Evolutionary conservation across 2,329 filamentous ascomycete species (phyloP), one percentile per base, ranked within the genome.

Genomic region (Metarhizium guizhouense): DNA sequence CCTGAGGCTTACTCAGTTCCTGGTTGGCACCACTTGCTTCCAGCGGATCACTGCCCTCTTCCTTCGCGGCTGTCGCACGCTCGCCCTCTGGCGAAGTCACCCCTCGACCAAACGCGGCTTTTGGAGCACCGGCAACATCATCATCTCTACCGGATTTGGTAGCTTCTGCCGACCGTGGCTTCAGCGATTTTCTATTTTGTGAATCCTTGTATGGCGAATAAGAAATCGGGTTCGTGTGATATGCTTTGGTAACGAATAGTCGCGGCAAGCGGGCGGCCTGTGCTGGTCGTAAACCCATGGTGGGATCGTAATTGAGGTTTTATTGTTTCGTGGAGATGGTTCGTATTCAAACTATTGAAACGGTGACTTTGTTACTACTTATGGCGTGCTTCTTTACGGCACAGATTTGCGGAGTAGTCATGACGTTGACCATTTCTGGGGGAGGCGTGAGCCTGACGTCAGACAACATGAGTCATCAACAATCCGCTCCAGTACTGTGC

Each of bases 71-170:
- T 34, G 69, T 62, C 6, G 70, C 60, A 61, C 74, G 79, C 70
- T 83, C 81, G 25, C 70, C 65, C 65, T 90, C 85, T 0, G 90
- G 90, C 20, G 77, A 73, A 30, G 87, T 92, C 67, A 81, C 82
- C 55, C 76, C 70, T 0, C 84, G 82, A 66, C 90, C 79, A 70
- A 88, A 95, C 1, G 90, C 86, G 0, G 84, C 79, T 47, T 84
- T 76, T 3, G 74, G 67, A 56, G 80, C 74, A 0, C 79, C 76
- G 0, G 84, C 78, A 13, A 73, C 72, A 47, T 81, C 76, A 49
- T 84, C 76, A 62, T 87, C 88, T 0, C 81, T 82, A 3, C 83
- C 87, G 52, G 82, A 84, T 65, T 86, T 83, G 56, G 82, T 82
- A 70, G 85, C 82, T 67, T 95, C 88, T 54, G 79, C 82, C 2